Evolutionary conservation across 805 yeast genomes (phyloP).

Genomic region (Saccharomycopsis sp.): DNA sequence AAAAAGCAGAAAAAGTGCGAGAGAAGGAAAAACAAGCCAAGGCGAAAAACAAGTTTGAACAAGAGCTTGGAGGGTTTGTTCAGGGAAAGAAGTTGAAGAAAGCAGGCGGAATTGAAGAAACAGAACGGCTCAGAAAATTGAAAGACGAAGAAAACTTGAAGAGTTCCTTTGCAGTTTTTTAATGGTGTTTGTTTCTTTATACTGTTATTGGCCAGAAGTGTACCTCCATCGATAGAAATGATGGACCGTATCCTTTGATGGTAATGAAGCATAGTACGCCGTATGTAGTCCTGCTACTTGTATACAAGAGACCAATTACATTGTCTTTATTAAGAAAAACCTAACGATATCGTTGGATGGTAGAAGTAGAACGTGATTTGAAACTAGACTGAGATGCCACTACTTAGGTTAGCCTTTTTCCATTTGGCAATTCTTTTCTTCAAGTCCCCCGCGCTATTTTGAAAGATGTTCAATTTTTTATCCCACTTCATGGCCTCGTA

Average conservation of each 20-base stretch:
- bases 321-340: too few relatives aligned
- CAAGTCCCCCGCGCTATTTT: slow-evolving; percentile 79
- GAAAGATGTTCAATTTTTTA: slow-evolving; percentile 69
- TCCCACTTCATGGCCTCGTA: slow-evolving; percentile 91
- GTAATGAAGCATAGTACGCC: too few relatives aligned
- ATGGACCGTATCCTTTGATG: too few relatives aligned
- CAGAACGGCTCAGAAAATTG: slow-evolving; percentile 57
- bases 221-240: too few relatives aligned
- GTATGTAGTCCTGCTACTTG: too few relatives aligned
- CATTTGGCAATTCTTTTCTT: slow-evolving; percentile 63
- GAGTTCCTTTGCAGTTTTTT: slow-evolving; percentile 33
- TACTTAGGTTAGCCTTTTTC: slow-evolving; percentile 46
- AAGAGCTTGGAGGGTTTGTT: slow-evolving; percentile 79
- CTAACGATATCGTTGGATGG: too few relatives aligned
- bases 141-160: slow-evolving; percentile 68
- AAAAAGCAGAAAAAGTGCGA: slow-evolving; percentile 74
- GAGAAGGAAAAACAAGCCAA: slow-evolving; percentile 56
- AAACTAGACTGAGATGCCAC: too few relatives aligned
- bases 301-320: too few relatives aligned
- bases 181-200: too few relatives aligned
- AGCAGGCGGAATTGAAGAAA: slow-evolving; percentile 84
- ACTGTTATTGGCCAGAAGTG: too few relatives aligned
- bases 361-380: too few relatives aligned
- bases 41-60: slow-evolving; percentile 59
- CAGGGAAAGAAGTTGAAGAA: slow-evolving; percentile 66